phyloP scores from a whole-genome alignment of 2,329 filamentous ascomycete genomes.

The Cryphonectria carpinicola region DNA sequence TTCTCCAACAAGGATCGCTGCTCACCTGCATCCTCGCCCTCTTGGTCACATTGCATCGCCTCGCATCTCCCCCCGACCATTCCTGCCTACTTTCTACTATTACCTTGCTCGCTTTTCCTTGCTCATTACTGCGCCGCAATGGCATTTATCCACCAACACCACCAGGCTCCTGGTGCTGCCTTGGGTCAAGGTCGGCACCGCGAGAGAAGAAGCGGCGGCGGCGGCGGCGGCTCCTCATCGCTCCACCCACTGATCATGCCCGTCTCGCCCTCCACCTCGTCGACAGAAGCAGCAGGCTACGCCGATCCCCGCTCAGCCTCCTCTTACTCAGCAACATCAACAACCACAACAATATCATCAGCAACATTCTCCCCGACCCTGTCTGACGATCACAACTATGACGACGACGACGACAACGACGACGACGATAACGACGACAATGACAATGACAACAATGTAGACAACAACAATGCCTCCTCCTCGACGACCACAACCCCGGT shows the following conservation, averaged over 20 bases:
- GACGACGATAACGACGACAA: not conserved
- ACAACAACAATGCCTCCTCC: not conserved
- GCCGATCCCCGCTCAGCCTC: conserved; percentile 5
- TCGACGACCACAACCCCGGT: no score
- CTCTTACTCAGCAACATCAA: conserved; percentile 12
- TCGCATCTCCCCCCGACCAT: not conserved
- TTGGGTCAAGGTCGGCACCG: not conserved
- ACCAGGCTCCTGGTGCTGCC: not conserved
- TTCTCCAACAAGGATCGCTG: not conserved
- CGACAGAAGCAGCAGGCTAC: not conserved
- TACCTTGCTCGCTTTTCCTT: not conserved
- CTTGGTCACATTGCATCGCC: not conserved
- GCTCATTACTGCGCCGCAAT: conserved; percentile 1
- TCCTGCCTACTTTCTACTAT: not conserved
- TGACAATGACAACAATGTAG: not conserved
- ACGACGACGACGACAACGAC: not conserved
- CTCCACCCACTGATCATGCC: not conserved
- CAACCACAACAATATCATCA: not conserved
- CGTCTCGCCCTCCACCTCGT: not conserved
- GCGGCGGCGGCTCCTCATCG: not conserved
- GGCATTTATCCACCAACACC: conserved; percentile 6
- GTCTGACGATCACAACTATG: not conserved
- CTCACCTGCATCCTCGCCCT: not conserved
- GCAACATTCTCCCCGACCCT: not conserved
- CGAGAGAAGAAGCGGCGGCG: not conserved